Conservation (phyloP, 306 rosid genomes). For the Lathyrus aphaca region DNA sequence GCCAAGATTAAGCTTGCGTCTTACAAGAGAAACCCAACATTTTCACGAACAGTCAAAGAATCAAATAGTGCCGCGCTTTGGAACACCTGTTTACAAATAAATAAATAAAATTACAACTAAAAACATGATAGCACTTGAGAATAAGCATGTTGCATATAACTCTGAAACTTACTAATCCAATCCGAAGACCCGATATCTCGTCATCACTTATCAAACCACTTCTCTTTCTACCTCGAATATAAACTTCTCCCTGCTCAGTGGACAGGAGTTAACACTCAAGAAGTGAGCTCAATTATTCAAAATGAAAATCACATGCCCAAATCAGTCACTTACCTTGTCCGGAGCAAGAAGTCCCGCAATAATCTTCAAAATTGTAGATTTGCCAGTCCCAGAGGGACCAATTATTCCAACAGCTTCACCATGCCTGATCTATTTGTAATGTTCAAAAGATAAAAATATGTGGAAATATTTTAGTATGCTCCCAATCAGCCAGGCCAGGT, state of each 20-base stretch:
- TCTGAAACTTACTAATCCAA: conserved; percentile 74
- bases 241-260: conserved; percentile 85
- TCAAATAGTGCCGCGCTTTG: conserved; percentile 99
- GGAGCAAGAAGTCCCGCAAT: conserved; percentile 96
- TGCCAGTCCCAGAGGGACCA: conserved; percentile 99
- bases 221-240: conserved; percentile 83
- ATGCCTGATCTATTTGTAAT: conserved; percentile 73
- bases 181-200: conserved; percentile 85
- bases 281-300: not conserved
- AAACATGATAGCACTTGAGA: conserved; percentile 10
- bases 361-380: conserved; percentile 88
- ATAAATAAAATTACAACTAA: conserved; percentile 14
- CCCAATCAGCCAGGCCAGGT: not conserved
- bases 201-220: conserved; percentile 87
- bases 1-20: conserved; percentile 39
- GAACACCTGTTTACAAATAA: conserved; percentile 69
- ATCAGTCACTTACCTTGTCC: conserved; percentile 59
- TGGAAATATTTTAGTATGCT: conserved; percentile 27
- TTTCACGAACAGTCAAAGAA: conserved; percentile 94
- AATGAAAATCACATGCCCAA: conserved; percentile 27
- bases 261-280: conserved; percentile 27
- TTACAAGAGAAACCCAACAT: conserved; percentile 99
- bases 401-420: conserved; percentile 99
- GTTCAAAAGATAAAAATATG: not conserved
- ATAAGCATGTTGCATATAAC: conserved; percentile 21